Evolutionary conservation across 495 filamentous ascomycete genomes (phyloP).

Genomic region (Podospora tetraspora): DNA sequence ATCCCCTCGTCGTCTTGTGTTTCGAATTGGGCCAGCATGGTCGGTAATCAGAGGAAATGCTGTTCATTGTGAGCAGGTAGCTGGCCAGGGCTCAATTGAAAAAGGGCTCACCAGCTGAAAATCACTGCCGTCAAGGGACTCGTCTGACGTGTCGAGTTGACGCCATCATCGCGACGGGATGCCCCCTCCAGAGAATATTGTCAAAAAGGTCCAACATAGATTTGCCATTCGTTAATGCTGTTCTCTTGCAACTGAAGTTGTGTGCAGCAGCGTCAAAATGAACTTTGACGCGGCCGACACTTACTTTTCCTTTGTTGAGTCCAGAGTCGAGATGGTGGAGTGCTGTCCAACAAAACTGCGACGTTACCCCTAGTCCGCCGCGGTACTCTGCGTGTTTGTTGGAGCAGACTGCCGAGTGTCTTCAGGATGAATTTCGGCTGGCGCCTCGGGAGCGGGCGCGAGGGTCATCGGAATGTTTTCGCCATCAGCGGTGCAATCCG

Average conservation of each 20-base stretch:
- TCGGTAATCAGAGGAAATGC: conserved; percentile 35
- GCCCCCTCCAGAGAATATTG: too few species aligned
- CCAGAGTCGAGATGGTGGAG: too few species aligned
- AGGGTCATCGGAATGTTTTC: not conserved
- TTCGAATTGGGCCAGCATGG: conserved; percentile 39
- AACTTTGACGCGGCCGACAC: too few species aligned
- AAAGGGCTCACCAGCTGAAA: conserved; percentile 42
- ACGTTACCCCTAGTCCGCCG: conserved; percentile 63
- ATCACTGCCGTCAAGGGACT: conserved; percentile 50
- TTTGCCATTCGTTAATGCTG: too few species aligned
- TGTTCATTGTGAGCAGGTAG: not conserved
- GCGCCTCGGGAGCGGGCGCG: not conserved
- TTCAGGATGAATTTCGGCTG: not conserved
- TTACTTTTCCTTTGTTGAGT: too few species aligned
- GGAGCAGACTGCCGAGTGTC: not conserved
- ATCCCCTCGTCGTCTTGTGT: conserved; percentile 39
- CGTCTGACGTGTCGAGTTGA: conserved; percentile 40
- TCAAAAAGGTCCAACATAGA: too few species aligned
- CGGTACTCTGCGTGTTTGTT: not conserved
- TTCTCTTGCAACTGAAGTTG: too few species aligned
- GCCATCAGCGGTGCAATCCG: not conserved
- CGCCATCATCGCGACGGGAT: conserved; percentile 26
- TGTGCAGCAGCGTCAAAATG: too few species aligned
- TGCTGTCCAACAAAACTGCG: too few species aligned
- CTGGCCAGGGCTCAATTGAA: not conserved